A percentile compares a stretch with the other conserved stretches of the same genome.
Evolutionary conservation across 495 filamentous ascomycete species (phyloP).

Genomic region (Evernia prunastri): DNA sequence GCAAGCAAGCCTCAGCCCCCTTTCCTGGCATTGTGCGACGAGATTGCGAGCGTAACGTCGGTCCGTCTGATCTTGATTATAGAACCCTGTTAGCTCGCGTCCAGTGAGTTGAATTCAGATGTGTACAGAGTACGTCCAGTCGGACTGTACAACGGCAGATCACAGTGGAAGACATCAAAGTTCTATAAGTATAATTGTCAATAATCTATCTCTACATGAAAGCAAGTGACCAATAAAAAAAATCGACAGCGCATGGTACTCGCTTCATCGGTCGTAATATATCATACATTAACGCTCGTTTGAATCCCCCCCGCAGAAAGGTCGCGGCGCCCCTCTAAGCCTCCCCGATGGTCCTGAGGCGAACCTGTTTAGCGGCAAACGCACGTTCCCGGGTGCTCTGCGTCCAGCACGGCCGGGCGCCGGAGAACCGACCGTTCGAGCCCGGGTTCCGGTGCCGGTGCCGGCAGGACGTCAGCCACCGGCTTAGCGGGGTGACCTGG

Average conservation of each 20-base stretch:
- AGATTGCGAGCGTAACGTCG: too few species aligned
- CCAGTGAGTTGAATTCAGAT: neutral
- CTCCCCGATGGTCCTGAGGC: too few species aligned
- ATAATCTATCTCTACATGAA: neutral
- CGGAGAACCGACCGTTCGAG: neutral
- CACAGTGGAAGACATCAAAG: too few species aligned
- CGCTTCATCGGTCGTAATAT: neutral
- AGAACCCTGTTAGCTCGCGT: neutral
- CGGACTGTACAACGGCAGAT: neutral
- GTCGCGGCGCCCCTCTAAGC: neutral
- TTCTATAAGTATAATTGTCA: neutral
- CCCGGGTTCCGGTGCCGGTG: neutral
- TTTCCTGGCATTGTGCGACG: too few species aligned
- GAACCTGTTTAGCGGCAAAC: neutral
- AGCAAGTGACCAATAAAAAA: neutral
- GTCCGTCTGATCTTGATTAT: too few species aligned
- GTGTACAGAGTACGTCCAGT: neutral
- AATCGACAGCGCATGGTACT: neutral
- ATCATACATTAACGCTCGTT: neutral
- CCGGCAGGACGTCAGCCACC: conserved; percentile 4
- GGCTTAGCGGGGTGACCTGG: conserved; percentile 1
- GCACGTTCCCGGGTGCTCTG: neutral
- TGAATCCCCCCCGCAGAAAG: too few species aligned
- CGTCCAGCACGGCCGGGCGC: neutral
- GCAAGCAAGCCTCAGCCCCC: too few species aligned